Percentiles rank a stretch among this genome's conserved stretches.
Evolutionary conservation across 192 early-diverging fungal genomes (phyloP).

Genomic region (Linnemannia exigua): DNA sequence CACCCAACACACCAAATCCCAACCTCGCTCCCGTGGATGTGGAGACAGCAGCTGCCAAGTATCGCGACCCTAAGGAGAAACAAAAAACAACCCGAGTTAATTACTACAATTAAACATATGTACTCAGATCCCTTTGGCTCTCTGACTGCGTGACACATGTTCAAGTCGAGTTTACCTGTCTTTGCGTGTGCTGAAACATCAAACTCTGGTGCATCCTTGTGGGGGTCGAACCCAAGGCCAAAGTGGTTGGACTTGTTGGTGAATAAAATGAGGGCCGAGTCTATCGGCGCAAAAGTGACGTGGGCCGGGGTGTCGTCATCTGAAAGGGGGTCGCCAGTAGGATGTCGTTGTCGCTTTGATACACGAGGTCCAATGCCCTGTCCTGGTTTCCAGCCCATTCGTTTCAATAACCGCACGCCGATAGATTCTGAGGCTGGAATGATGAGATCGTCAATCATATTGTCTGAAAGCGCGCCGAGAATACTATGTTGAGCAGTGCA

Average conservation of each 20-base stretch:
- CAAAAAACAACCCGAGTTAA: background rate
- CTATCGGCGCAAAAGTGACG: conserved; percentile 76
- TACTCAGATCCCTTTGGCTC: background rate
- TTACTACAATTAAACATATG: background rate
- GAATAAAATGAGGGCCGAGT: conserved; percentile 65
- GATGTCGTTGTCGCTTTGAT: conserved; percentile 49
- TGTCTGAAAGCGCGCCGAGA: conserved; percentile 59
- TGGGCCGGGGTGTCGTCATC: conserved; percentile 66
- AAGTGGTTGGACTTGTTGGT: conserved; percentile 66
- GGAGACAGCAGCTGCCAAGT: conserved; percentile 18
- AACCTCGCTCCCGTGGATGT: conserved; percentile 51
- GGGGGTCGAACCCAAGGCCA: conserved; percentile 83
- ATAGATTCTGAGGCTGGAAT: conserved; percentile 73
- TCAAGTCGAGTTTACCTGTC: conserved; percentile 22
- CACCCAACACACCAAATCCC: conserved; percentile 80
- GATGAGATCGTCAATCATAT: conserved; percentile 71
- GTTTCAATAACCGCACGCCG: conserved; percentile 74
- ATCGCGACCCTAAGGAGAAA: conserved; percentile 20
- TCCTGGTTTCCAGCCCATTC: conserved; percentile 92
- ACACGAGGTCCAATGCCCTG: conserved; percentile 86
- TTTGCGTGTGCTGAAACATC: conserved; percentile 16
- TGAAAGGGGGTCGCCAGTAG: conserved; percentile 10
- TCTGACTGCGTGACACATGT: background rate
- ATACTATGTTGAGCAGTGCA: conserved; percentile 21
- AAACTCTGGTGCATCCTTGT: conserved; percentile 76